phyloP scores from a whole-genome alignment of 345 rosid genomes.

The Turritis glabra region DNA sequence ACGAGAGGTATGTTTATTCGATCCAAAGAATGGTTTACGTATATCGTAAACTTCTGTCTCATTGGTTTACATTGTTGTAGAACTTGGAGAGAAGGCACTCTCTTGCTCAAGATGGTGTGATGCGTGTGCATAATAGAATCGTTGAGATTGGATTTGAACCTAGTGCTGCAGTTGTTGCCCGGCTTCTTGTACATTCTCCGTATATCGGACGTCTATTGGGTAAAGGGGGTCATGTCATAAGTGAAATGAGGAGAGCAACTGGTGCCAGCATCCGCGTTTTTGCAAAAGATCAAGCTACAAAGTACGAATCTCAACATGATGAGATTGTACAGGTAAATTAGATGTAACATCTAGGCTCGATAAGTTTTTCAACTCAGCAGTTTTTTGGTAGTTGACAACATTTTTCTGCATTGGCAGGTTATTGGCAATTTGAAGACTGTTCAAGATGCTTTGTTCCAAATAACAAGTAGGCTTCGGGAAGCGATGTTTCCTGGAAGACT shows the following conservation, averaged over 20 bases:
- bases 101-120: constrained; percentile 75
- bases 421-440: constrained; percentile 66
- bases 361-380: not conserved
- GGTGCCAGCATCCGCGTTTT: constrained; percentile 67
- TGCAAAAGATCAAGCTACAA: constrained; percentile 62
- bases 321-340: constrained; percentile 75
- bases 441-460: constrained; percentile 77
- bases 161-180: constrained; percentile 61
- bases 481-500: constrained; percentile 57
- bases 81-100: constrained; percentile 65
- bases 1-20: constrained; percentile 59
- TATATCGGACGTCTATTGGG: constrained; percentile 69
- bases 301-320: constrained; percentile 54
- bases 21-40: not conserved
- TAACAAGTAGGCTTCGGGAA: constrained; percentile 70
- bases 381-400: not conserved
- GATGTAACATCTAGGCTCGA: not conserved
- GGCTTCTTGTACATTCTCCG: constrained; percentile 69
- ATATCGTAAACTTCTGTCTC: not conserved
- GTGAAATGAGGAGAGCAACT: constrained; percentile 77
- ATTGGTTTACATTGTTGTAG: constrained; percentile 40
- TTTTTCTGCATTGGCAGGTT: constrained; percentile 47
- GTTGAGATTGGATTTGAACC: constrained; percentile 80
- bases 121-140: constrained; percentile 66
- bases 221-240: constrained; percentile 66